Base-by-base conservation (phyloP, 2,329 filamentous ascomycete species). In the Paecilomyces fulvus region DNA sequence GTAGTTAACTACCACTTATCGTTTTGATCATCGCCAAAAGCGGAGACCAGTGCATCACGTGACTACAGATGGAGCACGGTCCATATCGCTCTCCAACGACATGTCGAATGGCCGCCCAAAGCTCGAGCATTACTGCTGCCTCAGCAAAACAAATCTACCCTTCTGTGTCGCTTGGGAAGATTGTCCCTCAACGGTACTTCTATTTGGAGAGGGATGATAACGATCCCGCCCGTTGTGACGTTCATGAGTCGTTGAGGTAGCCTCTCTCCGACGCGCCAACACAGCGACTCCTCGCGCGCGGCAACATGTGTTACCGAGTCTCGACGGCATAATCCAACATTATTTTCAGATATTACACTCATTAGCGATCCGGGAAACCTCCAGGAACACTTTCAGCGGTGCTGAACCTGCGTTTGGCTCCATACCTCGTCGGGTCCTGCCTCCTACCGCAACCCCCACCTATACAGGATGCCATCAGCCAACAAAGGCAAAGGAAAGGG, bases 401-500 rank as follows among this genome's bases (percentile, higher is more conserved):
- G 14, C 37, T 7, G 37, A 43, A 17, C 37, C 37, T 17, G 37
- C 8, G 37, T 8, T 43, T 43, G 14, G 17, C 37, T 43, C 14
- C 8, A 23, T 20, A 23, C 28, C 28, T 20, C 2, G 21, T 51
- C 49, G 49, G 49, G 12, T 25, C 9, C 49, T 43, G n/a, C 37
- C 37, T 43, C n/a, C 37, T 7, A 17, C 5, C 37, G n/a, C 37
- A 43, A 9, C 6, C 33, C 37, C 37, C n/a, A 17, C 37, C n/a
- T 43, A 43, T 17, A 17, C 51, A 62, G 54, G 52, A 78, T 78
- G 76, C 75, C 76, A 43, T 70, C 72, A 23, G 74, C 74, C 43
- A 72, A 70, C 57, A 79, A 79, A 64, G 71, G 75, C 64, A 83
- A 83, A 67, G 72, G 76, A 50, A 83, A 83, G 65, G 75, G 73